Base-by-base conservation (phyloP, 2,329 filamentous ascomycete genomes). In the Fusarium floridanum region DNA sequence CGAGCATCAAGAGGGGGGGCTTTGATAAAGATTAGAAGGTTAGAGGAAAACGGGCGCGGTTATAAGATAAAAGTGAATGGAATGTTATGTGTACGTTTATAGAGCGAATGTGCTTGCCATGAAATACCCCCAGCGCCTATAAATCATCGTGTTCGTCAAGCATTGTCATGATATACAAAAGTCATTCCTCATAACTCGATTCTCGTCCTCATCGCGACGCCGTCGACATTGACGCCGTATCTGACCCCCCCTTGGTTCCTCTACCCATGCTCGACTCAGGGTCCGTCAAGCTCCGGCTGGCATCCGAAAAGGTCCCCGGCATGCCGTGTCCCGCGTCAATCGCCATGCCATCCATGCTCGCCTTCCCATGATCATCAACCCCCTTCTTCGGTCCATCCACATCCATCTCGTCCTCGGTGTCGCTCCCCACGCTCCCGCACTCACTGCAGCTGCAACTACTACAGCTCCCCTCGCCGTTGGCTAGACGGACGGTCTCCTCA, bases 401-500 rank as follows among this genome's bases (percentile, higher is more conserved):
- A 57, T 70, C 78, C 73, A 61, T 77, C 64, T 43, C 71, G 48
- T 66, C 73, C 17, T 61, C 64, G 16, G 67, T 72, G 34, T 73
- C 76, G 27, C 68, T 72, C 37, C 73, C 76, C 41, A 67, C 77
- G 55, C 78, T 79, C 16, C 79, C 82, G 64, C 84, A 84, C 50
- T 82, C 81, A 66, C 83, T 85, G 56, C 84, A 85, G 71, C 83
- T 85, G 48, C 82, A 84, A 48, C 80, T 81, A 48, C 80, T 81
- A 53, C 82, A 84, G 55, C 80, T 81, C 61, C 80, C 80, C 43
- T 77, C 78, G 57, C 80, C 80, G 60, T 83, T 85, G 3, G 88
- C 90, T 66, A 92, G 80, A 75, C 90, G 83, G 76, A 93, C 80
- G 48, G 91, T 92, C 86, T 93, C 91, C 81, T 91, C 90, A 8